Evolutionary conservation across 202 grass and related monocot genomes (phyloP).

Genomic region (Saccharum hybrid): DNA sequence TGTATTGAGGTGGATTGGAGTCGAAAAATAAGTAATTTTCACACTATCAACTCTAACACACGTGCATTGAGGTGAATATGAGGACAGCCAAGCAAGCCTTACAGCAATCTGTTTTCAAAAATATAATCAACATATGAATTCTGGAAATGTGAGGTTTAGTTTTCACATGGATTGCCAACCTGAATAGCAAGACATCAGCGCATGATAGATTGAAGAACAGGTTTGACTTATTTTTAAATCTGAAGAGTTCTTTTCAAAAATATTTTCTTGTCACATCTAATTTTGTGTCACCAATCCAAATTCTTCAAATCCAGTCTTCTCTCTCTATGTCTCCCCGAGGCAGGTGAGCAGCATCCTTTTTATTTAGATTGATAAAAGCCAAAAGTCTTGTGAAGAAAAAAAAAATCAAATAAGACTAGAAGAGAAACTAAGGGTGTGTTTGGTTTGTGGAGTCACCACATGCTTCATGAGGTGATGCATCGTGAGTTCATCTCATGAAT

Average conservation of each 20-base stretch:
- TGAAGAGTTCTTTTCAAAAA: constrained; percentile 5
- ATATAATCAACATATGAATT: constrained; percentile 18
- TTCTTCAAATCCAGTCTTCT: neutral
- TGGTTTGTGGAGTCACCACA: too few species aligned
- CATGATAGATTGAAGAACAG: neutral
- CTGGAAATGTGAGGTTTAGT: neutral
- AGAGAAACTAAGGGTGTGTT: neutral
- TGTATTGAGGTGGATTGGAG: neutral
- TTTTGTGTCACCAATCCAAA: neutral
- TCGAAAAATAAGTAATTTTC: too few species aligned
- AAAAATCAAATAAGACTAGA: neutral
- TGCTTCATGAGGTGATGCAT: too few species aligned
- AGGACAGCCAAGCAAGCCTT: neutral
- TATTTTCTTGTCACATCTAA: neutral
- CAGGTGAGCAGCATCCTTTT: neutral
- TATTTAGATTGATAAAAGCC: neutral
- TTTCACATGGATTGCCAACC: neutral
- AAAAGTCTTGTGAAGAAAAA: neutral
- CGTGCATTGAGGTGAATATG: too few species aligned
- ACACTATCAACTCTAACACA: too few species aligned
- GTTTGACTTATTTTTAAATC: neutral
- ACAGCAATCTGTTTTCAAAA: neutral
- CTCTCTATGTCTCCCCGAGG: neutral
- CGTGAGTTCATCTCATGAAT: too few species aligned
- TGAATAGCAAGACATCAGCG: neutral